Evolutionary conservation across 2,329 filamentous ascomycete species (phyloP).

Genomic region (Coniochaeta sp.): DNA sequence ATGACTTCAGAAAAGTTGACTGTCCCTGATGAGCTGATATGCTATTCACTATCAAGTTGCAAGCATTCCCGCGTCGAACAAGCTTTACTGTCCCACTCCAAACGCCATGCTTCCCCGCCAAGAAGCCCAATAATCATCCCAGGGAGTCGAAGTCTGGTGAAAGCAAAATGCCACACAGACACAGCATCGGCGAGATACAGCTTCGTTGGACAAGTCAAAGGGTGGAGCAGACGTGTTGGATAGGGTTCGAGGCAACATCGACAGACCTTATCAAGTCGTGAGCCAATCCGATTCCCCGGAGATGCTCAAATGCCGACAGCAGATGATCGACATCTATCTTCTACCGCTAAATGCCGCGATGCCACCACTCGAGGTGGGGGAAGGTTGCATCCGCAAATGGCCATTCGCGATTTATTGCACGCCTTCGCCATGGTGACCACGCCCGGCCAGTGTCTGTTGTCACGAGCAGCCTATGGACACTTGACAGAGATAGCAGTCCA

Average conservation of each 20-base stretch:
- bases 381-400: conserved; percentile 8
- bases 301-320: conserved; percentile 18
- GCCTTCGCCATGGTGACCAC: background rate
- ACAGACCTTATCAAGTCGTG: background rate
- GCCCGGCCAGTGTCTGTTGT: background rate
- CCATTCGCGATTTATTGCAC: conserved; percentile 3
- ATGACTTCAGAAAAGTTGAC: no score
- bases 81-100: no score
- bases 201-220: background rate
- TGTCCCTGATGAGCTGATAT: no score
- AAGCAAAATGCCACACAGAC: no score
- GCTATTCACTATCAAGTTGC: no score
- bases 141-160: no score
- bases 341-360: conserved; percentile 9
- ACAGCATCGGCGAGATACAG: no score
- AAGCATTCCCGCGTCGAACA: no score
- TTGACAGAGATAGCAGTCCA: no score
- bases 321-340: conserved; percentile 12
- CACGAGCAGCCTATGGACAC: background rate
- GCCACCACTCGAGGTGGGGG: conserved; percentile 1
- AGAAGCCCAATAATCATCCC: no score
- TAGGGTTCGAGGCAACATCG: background rate
- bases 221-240: background rate
- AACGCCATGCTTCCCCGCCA: no score
- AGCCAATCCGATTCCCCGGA: conserved; percentile 8